Evolutionary conservation across 768 basidiomycete genomes (phyloP).

Genomic region (Suillus clintonianus): DNA sequence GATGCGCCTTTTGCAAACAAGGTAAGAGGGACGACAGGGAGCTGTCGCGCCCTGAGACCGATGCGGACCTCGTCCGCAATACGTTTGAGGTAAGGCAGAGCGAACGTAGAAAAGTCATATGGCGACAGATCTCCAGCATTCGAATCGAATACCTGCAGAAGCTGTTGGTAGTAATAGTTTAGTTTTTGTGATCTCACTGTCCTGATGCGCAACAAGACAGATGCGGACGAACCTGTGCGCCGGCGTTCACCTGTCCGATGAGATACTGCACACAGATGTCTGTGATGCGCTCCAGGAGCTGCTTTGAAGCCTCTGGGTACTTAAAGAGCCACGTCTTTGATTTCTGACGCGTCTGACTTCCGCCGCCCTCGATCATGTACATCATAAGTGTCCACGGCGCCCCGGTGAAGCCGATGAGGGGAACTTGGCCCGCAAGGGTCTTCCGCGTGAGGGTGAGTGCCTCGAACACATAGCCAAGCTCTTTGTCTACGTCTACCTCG

Average conservation of each 20-base stretch:
- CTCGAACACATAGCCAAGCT: slow-evolving; percentile 89
- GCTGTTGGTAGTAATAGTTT: slow-evolving; percentile 43
- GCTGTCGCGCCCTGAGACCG: slow-evolving; percentile 51
- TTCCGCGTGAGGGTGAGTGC: slow-evolving; percentile 86
- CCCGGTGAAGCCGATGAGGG: slow-evolving; percentile 95
- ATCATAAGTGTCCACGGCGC: slow-evolving; percentile 98
- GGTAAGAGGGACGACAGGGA: slow-evolving; percentile 76
- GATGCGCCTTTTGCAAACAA: slow-evolving; percentile 97
- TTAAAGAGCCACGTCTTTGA: slow-evolving; percentile 94
- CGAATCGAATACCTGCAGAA: slow-evolving; percentile 97
- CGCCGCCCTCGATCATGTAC: slow-evolving; percentile 98
- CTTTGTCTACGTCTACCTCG: slow-evolving; percentile 76
- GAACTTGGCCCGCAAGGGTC: slow-evolving; percentile 83
- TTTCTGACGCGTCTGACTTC: slow-evolving; percentile 87
- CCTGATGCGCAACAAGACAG: background rate
- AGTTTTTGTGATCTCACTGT: background rate
- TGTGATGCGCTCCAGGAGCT: slow-evolving; percentile 78
- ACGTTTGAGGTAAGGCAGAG: slow-evolving; percentile 73
- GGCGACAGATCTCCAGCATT: slow-evolving; percentile 93
- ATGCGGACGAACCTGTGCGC: slow-evolving; percentile 79
- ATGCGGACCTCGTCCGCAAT: slow-evolving; percentile 71
- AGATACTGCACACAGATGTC: slow-evolving; percentile 87
- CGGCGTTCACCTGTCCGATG: slow-evolving; percentile 91
- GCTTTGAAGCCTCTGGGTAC: slow-evolving; percentile 81
- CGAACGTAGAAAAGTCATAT: slow-evolving; percentile 81